Evolutionary conservation across 2,329 filamentous ascomycete species (phyloP).

Genomic region (Pseudocercospora cruenta): DNA sequence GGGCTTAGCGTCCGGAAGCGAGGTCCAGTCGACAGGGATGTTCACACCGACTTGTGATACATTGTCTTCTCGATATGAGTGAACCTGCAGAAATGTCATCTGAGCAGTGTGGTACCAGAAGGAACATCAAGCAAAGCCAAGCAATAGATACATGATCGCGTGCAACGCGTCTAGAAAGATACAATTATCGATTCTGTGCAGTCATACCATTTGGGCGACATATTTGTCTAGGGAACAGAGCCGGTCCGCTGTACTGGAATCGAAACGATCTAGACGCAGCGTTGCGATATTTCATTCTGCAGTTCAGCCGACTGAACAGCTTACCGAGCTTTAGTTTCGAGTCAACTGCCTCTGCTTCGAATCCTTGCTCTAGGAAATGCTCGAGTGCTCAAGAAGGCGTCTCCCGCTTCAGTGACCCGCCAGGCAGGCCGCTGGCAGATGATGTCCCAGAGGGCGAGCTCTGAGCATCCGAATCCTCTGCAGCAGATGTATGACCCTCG

Average conservation of each 20-base stretch:
- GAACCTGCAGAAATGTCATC: neutral
- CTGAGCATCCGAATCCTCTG: neutral
- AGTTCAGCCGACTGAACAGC: too few relatives aligned
- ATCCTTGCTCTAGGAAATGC: too few relatives aligned
- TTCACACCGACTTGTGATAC: neutral
- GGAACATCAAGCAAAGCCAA: neutral
- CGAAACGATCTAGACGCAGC: too few relatives aligned
- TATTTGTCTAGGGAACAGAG: too few relatives aligned
- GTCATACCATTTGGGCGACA: neutral
- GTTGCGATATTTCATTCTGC: too few relatives aligned
- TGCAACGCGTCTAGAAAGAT: neutral
- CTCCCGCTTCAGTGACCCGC: too few relatives aligned
- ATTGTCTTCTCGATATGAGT: neutral
- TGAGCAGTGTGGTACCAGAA: neutral
- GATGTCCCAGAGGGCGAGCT: too few relatives aligned
- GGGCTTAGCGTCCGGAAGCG: neutral
- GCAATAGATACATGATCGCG: neutral
- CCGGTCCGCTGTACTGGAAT: too few relatives aligned
- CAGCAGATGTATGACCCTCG: neutral
- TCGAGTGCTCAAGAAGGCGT: too few relatives aligned
- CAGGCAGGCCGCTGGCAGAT: too few relatives aligned
- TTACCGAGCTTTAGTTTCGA: too few relatives aligned
- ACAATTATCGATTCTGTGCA: neutral
- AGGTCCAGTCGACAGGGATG: neutral
- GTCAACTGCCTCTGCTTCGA: too few relatives aligned